phyloP scores from a whole-genome alignment of 495 filamentous ascomycete genomes.

The Apiosordaria backusii region DNA sequence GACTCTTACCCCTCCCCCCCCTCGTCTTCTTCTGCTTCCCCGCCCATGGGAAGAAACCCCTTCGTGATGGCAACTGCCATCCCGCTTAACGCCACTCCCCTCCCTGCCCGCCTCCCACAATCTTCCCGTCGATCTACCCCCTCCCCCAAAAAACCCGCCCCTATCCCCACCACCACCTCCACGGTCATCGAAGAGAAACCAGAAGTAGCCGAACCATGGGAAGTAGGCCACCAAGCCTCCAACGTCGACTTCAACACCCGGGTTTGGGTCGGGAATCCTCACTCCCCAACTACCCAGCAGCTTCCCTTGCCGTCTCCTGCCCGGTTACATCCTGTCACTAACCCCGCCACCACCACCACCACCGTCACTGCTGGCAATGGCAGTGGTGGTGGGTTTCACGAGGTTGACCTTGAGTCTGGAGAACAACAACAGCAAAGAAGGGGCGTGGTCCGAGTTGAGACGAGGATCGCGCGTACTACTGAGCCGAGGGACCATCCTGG shows the following conservation, averaged over 20 bases:
- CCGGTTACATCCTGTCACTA: background rate
- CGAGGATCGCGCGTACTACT: slow-evolving; percentile 12
- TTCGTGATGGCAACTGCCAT: background rate
- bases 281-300: background rate
- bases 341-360: background rate
- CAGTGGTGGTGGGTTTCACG: background rate
- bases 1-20: background rate
- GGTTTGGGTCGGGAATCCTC: slow-evolving; percentile 9
- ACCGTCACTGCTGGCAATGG: slow-evolving; percentile 9
- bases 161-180: background rate
- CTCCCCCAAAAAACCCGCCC: background rate
- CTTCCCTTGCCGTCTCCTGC: background rate
- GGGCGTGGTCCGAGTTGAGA: slow-evolving; percentile 16
- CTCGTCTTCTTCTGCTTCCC: background rate
- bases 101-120: no score
- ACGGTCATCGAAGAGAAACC: background rate
- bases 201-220: background rate
- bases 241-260: slow-evolving; percentile 7
- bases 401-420: slow-evolving; percentile 5
- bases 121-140: background rate
- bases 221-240: slow-evolving; percentile 3
- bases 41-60: background rate
- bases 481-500: background rate
- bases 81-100: background rate
- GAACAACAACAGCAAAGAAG: background rate